Evolutionary conservation across 352 stramenopile genomes (phyloP).

Genomic region (Bremia lactucae): DNA sequence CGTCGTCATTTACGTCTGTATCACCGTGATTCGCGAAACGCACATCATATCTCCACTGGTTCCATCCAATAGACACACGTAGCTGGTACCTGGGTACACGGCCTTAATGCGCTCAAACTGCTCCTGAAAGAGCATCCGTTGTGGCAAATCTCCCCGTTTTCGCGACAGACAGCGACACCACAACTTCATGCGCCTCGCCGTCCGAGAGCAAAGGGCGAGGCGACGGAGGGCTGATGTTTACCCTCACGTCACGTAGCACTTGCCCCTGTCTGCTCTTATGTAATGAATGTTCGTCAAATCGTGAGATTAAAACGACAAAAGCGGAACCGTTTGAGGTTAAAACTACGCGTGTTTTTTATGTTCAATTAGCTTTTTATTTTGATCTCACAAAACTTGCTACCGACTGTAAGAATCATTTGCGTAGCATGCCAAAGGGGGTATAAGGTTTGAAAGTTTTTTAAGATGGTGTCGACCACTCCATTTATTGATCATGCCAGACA

Average conservation of each 20-base stretch:
- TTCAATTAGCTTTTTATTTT: too few species aligned
- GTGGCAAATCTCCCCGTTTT: constrained; percentile 40
- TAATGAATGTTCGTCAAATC: constrained; percentile 17
- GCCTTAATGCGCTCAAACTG: constrained; percentile 66
- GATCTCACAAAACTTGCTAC: too few species aligned
- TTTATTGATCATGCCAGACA: too few species aligned
- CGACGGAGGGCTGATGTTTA: constrained; percentile 3
- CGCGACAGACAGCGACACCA: constrained; percentile 68
- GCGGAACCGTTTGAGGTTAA: too few species aligned
- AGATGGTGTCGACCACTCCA: too few species aligned
- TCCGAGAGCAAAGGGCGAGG: constrained; percentile 1
- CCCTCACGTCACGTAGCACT: constrained; percentile 18
- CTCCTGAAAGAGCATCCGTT: constrained; percentile 47
- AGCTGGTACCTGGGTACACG: constrained; percentile 70
- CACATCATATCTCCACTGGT: constrained; percentile 75
- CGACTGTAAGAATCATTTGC: too few species aligned
- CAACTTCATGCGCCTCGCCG: constrained; percentile 34
- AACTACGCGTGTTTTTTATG: too few species aligned
- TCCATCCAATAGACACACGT: constrained; percentile 70
- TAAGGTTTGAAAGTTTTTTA: too few species aligned
- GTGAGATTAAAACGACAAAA: constrained; percentile 13
- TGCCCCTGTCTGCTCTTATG: constrained; percentile 13
- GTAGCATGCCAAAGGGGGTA: too few species aligned
- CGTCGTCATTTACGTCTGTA: background rate
- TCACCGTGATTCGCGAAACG: constrained; percentile 8